Evolutionary conservation across 1,139 yeast species (phyloP), one percentile per base, ranked within the genome.

Genomic region (Geotrichum restrictum): DNA sequence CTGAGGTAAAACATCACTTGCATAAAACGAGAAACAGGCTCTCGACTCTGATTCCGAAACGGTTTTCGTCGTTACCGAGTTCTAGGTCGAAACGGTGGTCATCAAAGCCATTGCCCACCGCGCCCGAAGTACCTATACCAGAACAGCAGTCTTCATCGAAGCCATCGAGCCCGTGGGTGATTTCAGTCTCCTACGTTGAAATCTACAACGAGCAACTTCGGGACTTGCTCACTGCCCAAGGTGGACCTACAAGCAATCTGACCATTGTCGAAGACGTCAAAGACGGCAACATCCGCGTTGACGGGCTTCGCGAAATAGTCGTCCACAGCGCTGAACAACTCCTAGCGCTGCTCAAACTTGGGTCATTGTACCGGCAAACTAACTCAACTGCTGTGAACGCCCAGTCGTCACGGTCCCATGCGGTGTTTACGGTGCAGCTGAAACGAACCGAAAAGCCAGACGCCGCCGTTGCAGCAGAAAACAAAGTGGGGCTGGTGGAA

Each of bases 151-250:
- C 10, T 7, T 22, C 43, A 19, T 22, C 5, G 38, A 31, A 29
- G 38, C 16, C 45, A 4, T 11, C 39, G n/a, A 22, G 33, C 5
- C 60, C 59, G 1, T 62, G 59, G 57, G 71, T 72, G 24, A 75
- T 88, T 31, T 73, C 72, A 38, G 79, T 85, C 37, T 83, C 93
- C 3, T 89, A 89, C 64, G 73, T 89, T 66, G 98, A 91, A 66
- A 91, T 91, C 39, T 91, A 91, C 72, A 91, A 91, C 65, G 98
- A 91, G 65, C 83, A 82, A 58, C 78, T 91, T 31, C 77, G 82
- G 57, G 98, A 91, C 66, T 74, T 91, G 56, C 73, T 89, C 54
- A 57, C 34, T 56, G 51, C 57, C 4, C 47, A 50, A 40, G 56
- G 61, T 16, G 64, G 14, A 10, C n/a, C 22, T 7, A n/a, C 37